Evolutionary conservation across 2,329 filamentous ascomycete genomes (phyloP).

Genomic region (Alternaria ventricosa): DNA sequence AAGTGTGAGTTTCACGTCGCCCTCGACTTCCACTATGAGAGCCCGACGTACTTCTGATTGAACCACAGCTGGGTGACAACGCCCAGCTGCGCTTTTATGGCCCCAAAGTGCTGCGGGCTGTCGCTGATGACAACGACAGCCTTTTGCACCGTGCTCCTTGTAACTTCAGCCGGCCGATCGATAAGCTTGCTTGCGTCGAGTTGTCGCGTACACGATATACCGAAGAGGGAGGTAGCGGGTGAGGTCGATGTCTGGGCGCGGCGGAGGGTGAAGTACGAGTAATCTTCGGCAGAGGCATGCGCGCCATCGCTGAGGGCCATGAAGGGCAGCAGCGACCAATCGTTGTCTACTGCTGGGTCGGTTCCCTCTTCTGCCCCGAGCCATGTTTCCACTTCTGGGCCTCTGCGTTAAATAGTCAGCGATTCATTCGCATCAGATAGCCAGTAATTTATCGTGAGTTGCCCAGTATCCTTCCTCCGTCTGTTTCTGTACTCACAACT

Average conservation of each 20-base stretch:
- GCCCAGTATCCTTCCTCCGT: not conserved
- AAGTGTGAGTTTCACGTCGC: conserved; percentile 14
- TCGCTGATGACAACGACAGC: conserved; percentile 95
- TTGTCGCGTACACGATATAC: conserved; percentile 93
- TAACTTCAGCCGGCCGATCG: conserved; percentile 84
- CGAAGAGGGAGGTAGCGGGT: conserved; percentile 84
- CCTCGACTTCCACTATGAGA: not conserved
- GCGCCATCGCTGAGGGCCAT: conserved; percentile 97
- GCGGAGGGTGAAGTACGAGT: conserved; percentile 95
- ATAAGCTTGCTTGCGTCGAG: conserved; percentile 80
- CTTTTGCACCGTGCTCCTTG: conserved; percentile 97
- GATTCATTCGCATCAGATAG: not conserved
- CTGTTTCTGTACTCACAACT: not conserved
- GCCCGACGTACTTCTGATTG: conserved; percentile 70
- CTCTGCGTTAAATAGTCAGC: conserved; percentile 55
- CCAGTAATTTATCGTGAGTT: not conserved
- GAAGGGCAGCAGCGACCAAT: conserved; percentile 91
- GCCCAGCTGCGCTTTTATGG: conserved; percentile 85
- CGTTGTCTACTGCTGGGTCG: conserved; percentile 82
- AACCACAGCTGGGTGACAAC: conserved; percentile 97
- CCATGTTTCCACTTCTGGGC: conserved; percentile 93
- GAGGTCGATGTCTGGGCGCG: conserved; percentile 55
- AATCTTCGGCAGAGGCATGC: conserved; percentile 91
- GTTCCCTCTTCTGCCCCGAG: conserved; percentile 76
- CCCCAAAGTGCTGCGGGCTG: conserved; percentile 86